phyloP scores from a whole-genome alignment of 2,329 filamentous ascomycete species.

The Alternaria brassicae region DNA sequence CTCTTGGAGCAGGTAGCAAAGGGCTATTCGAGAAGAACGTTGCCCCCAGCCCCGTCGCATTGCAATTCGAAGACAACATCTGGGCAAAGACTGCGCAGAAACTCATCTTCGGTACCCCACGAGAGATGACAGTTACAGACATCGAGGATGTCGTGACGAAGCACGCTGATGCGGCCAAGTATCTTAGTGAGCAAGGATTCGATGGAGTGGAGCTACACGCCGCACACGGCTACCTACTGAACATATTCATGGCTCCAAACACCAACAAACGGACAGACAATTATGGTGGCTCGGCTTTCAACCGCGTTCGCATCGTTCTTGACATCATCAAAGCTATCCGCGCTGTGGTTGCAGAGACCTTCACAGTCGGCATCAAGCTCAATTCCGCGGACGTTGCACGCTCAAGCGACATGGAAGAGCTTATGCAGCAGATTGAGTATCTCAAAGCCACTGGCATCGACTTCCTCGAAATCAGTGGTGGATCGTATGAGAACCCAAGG shows the following conservation, averaged over 20 bases:
- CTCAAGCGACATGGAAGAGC: constrained; percentile 55
- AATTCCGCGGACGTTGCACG: constrained; percentile 59
- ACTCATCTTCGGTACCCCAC: constrained; percentile 54
- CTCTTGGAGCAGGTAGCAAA: constrained; percentile 51
- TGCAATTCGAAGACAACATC: constrained; percentile 40
- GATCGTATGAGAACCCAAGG: constrained; percentile 46
- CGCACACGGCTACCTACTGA: constrained; percentile 59
- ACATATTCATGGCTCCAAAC: neutral
- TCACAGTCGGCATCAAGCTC: constrained; percentile 59
- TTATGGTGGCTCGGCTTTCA: constrained; percentile 57
- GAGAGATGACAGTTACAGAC: constrained; percentile 60
- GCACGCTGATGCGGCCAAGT: constrained; percentile 63
- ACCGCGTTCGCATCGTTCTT: constrained; percentile 56
- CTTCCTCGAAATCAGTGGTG: constrained; percentile 73
- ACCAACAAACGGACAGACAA: constrained; percentile 57
- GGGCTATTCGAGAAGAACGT: constrained; percentile 42
- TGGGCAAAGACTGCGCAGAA: constrained; percentile 54
- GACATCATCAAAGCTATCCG: constrained; percentile 55
- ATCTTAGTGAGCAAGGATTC: constrained; percentile 60
- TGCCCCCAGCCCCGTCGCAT: constrained; percentile 54
- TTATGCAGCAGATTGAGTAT: constrained; percentile 65
- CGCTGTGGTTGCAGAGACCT: constrained; percentile 51
- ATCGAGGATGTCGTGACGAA: constrained; percentile 63
- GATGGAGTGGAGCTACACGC: constrained; percentile 62
- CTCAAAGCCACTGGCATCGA: constrained; percentile 63